These are phyloP conservation scores for Hymenoscyphus occultus DNA, from an alignment of 2,329 filamentous ascomycete genomes.

Conservation along the genomic window DNA sequence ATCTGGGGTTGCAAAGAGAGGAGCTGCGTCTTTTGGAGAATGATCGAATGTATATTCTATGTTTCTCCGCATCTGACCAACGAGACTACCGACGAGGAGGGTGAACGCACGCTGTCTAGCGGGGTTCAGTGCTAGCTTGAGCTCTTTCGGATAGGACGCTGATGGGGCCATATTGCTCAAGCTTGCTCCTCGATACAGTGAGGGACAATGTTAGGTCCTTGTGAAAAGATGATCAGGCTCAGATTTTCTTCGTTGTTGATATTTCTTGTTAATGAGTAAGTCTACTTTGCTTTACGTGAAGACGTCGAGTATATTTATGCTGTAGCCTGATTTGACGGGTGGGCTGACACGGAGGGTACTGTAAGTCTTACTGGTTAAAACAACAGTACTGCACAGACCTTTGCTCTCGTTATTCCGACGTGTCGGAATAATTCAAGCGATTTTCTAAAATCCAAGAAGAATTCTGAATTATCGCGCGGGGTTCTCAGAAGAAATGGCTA, in stretches of 20 bases:
- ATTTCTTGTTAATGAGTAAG: neutral
- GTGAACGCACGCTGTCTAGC: conserved; percentile 51
- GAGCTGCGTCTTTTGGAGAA: conserved; percentile 15
- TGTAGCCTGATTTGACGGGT: neutral
- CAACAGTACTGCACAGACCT: too few relatives aligned
- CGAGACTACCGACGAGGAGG: conserved; percentile 50
- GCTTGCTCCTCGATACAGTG: neutral
- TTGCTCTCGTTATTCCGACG: too few relatives aligned
- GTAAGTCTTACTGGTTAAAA: neutral
- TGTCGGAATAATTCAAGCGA: too few relatives aligned
- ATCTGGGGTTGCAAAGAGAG: conserved; percentile 23
- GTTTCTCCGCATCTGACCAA: conserved; percentile 52
- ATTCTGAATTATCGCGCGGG: too few relatives aligned
- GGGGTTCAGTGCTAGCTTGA: conserved; percentile 49
- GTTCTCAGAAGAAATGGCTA: too few relatives aligned
- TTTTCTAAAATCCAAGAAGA: too few relatives aligned
- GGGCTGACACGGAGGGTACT: neutral
- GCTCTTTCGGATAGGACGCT: conserved; percentile 28
- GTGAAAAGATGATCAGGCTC: neutral
- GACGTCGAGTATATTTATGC: neutral
- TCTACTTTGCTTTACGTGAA: neutral
- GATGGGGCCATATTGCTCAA: conserved; percentile 25
- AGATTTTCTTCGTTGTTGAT: neutral
- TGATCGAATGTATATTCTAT: conserved; percentile 41
- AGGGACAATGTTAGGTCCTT: neutral